phyloP scores from a whole-genome alignment of 2,329 filamentous ascomycete genomes.

The Myriosclerotinia scirpicola region DNA sequence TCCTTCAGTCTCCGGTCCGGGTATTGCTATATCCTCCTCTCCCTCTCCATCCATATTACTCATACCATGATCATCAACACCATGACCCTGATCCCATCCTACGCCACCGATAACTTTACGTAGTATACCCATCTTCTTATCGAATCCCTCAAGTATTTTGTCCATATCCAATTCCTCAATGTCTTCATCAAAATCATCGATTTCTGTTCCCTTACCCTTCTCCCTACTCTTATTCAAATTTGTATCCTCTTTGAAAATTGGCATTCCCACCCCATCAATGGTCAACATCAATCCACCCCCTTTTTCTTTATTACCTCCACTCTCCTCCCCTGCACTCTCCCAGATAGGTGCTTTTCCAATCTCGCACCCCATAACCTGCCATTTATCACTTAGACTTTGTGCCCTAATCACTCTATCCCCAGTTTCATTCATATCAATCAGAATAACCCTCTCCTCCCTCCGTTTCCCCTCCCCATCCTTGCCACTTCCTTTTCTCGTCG shows the following conservation, averaged over 20 bases:
- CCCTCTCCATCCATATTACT: slow-evolving; percentile 11
- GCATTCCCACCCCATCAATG: slow-evolving; percentile 54
- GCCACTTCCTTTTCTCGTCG: slow-evolving; percentile 8
- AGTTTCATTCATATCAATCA: slow-evolving; percentile 54
- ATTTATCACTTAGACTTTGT: slow-evolving; percentile 71
- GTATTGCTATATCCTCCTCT: slow-evolving; percentile 16
- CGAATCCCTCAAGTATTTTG: slow-evolving; percentile 56
- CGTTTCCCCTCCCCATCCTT: slow-evolving; percentile 9
- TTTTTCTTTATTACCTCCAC: slow-evolving; percentile 25
- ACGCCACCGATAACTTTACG: slow-evolving; percentile 49
- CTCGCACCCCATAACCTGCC: slow-evolving; percentile 61
- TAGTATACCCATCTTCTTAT: slow-evolving; percentile 55
- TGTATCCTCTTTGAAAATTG: background rate
- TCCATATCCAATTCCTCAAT: slow-evolving; percentile 50
- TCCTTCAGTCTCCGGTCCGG: background rate
- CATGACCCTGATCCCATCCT: slow-evolving; percentile 29
- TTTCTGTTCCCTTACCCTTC: slow-evolving; percentile 20
- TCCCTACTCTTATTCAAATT: slow-evolving; percentile 18
- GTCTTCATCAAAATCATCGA: slow-evolving; percentile 15
- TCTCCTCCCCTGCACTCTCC: slow-evolving; percentile 48
- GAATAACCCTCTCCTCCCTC: slow-evolving; percentile 47
- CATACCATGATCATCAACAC: background rate
- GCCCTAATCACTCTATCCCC: slow-evolving; percentile 63
- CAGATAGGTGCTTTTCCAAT: slow-evolving; percentile 63
- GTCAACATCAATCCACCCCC: slow-evolving; percentile 54